These are phyloP conservation scores for Candida xiaguanensis DNA, from an alignment of 805 yeast genomes.

Conservation along the genomic window DNA sequence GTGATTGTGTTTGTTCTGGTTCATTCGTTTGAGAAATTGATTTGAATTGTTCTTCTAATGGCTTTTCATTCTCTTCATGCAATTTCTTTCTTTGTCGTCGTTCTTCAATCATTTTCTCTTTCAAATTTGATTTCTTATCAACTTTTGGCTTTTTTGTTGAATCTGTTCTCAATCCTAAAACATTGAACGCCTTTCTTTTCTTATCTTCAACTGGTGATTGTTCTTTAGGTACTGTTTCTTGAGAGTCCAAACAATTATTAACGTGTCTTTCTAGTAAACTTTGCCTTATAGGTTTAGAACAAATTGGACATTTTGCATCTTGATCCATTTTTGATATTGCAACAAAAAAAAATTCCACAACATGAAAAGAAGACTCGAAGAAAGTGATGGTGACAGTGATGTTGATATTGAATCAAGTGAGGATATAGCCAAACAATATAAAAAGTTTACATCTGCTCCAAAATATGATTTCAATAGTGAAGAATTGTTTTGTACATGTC, in stretches of 20 bases:
- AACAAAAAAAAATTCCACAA: constrained; percentile 3
- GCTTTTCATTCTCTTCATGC: not conserved
- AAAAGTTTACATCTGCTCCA: constrained; percentile 30
- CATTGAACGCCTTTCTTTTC: constrained; percentile 26
- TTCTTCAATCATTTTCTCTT: constrained; percentile 33
- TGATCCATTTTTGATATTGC: not conserved
- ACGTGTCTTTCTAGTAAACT: constrained; percentile 36
- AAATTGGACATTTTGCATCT: constrained; percentile 31
- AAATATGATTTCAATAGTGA: constrained; percentile 50
- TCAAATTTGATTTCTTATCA: constrained; percentile 28
- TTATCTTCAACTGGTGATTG: constrained; percentile 1
- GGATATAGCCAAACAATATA: constrained; percentile 34
- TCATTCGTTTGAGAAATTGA: not conserved
- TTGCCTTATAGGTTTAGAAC: constrained; percentile 21
- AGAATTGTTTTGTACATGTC: constrained; percentile 73
- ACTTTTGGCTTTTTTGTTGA: constrained; percentile 17
- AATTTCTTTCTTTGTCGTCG: constrained; percentile 17
- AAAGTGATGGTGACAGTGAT: constrained; percentile 5
- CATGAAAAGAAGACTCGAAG: not conserved
- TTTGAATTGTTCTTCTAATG: constrained; percentile 8
- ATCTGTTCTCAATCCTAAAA: constrained; percentile 31
- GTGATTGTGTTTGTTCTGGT: not conserved
- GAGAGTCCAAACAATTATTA: constrained; percentile 35
- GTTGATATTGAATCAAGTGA: constrained; percentile 21
- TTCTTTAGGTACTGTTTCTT: constrained; percentile 12